Base-by-base conservation (phyloP, 1,284 basidiomycete species). In the Nidula niveotomentosa region DNA sequence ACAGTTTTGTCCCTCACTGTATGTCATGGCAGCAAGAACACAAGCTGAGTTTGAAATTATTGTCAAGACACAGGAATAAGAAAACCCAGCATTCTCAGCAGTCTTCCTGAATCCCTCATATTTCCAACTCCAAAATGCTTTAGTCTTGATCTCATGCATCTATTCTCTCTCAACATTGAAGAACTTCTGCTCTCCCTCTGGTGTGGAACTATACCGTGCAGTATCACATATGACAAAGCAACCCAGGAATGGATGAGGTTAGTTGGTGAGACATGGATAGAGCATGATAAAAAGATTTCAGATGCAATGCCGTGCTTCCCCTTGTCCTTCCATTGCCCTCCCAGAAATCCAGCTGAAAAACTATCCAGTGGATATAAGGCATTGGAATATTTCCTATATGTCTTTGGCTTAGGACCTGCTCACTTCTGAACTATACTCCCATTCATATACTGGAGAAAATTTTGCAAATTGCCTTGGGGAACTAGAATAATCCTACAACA, bases 351-450 rank as follows among this genome's bases (percentile, higher is more conserved):
- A 12, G 63, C 64, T 4, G 61, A 69, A 49, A 72, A 72, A 57
- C 64, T 70, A 13, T 58, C 55, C 12, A 68, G 65, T 46, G 69
- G 70, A 12, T 73, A 71, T 57, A 73, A 73, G 47, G 68, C 68
- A 1, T 61, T 57, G 53, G 70, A 74, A 53, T 75, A 56, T 23
- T 51, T 62, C 1, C 33, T 58, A 1, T 75, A 67, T 49, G 34
- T 75, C 45, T 75, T 59, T 57, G 64, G 65, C 0, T 57, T 74
- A 5, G 69, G 62, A 15, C 55, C 55, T 45, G 55, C 47, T 44
- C 30, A 37, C 2, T 7, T 45, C 34, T 12, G 36, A 18, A 13
- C 7, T 23, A 15, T 30, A 36, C 53, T 45, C 6, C 45, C 53
- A 18, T 9, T 17, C 15, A 12, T 6, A 18, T 51, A 44, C 35